phyloP scores from a whole-genome alignment of 2,329 filamentous ascomycete species.

The Epichloe typhina region DNA sequence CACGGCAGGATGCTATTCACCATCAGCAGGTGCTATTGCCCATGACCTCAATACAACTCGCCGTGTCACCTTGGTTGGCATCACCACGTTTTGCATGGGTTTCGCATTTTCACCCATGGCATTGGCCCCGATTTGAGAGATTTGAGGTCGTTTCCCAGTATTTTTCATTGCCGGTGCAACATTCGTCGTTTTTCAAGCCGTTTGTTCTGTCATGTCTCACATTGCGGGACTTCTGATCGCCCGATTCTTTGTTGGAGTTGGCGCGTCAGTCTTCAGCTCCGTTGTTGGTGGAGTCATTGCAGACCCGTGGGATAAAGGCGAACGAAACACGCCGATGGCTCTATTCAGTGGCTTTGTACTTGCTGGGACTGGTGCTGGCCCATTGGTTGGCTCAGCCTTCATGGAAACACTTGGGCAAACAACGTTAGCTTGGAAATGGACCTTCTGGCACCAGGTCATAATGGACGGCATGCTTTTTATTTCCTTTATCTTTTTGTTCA shows the following conservation, averaged over 20 bases:
- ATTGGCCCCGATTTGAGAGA: slow-evolving; percentile 75
- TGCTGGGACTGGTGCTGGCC: slow-evolving; percentile 67
- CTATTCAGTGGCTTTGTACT: slow-evolving; percentile 71
- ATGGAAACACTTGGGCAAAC: slow-evolving; percentile 40
- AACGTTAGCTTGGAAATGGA: slow-evolving; percentile 60
- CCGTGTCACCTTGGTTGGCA: slow-evolving; percentile 57
- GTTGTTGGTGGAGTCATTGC: slow-evolving; percentile 88
- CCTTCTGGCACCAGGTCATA: slow-evolving; percentile 78
- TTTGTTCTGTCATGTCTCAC: slow-evolving; percentile 56
- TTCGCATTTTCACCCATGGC: slow-evolving; percentile 80
- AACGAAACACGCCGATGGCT: slow-evolving; percentile 81
- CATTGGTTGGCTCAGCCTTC: slow-evolving; percentile 58
- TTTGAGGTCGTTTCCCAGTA: slow-evolving; percentile 74
- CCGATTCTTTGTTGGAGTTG: slow-evolving; percentile 66
- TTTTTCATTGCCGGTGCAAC: slow-evolving; percentile 62
- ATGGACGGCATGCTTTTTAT: slow-evolving; percentile 45
- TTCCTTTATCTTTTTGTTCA: slow-evolving; percentile 56
- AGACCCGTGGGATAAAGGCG: slow-evolving; percentile 67
- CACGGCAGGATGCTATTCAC: slow-evolving; percentile 67
- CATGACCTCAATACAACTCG: slow-evolving; percentile 50
- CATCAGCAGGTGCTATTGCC: slow-evolving; percentile 52
- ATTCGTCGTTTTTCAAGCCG: slow-evolving; percentile 57
- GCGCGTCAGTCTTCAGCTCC: slow-evolving; percentile 66
- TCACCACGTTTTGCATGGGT: slow-evolving; percentile 70
- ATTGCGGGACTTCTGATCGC: slow-evolving; percentile 63